Evolutionary conservation across 1,139 yeast genomes (phyloP), one percentile per base, ranked within the genome.

Genomic region (Suhomyces maxii): DNA sequence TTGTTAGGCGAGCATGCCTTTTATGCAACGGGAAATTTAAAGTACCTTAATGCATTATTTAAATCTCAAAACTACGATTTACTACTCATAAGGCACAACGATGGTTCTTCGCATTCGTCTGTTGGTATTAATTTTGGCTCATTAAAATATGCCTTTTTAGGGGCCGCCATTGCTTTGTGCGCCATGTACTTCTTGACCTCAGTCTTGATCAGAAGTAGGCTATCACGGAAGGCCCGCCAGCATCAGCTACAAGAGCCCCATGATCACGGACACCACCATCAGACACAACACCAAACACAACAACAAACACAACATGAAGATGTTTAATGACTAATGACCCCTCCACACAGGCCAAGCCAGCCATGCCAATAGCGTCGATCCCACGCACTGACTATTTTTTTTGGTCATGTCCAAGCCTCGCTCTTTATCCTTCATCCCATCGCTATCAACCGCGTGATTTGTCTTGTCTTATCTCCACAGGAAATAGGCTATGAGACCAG

Each of bases 1-100:
- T 53, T 67, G 38, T 56, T 67, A 41, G 51, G 58, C 35, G 72
- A 67, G 43, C 71, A 67, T 50, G 64, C 64, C 28, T 67, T 64
- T 48, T 67, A 65, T 42, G 66, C 59, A 13, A 57, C 64, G 1
- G 64, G 63, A 18, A 56, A 56, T 48, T 33, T 55, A 26, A 54
- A 56, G 42, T 51, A 57, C 39, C 53, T 57, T 8, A 37, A 55
- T 40, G 60, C 61, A 2, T 55, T 56, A 39, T 51, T 56, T 37
- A 56, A 54, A 36, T 49, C 48, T 44, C 58, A 54, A 40, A 56
- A 51, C 40, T 57, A 58, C 41, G 55, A 53, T 40, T 39, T 46
- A 34, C 11, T 41, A n/a, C 49, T 42, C 34, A 43, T 34, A 8
- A 46, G 42, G 31, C 32, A 39, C 37, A 42, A 42, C 39, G 46